Evolutionary conservation across 163 green algal species (phyloP), one percentile per base, ranked within the genome.

Genomic region (Volvox carteri): DNA sequence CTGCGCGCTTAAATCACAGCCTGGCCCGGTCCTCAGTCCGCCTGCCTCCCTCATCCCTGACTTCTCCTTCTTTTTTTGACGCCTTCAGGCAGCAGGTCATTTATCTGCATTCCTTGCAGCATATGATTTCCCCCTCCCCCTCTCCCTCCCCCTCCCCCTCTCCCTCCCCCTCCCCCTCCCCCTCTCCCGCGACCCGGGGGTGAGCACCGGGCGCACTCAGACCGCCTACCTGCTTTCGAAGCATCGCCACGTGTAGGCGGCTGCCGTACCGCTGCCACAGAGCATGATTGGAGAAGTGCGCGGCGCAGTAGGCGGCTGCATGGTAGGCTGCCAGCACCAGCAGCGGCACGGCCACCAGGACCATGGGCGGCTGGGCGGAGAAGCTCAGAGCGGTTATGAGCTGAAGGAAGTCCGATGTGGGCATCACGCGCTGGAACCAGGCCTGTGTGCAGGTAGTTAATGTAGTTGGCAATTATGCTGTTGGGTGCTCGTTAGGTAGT

Each of bases 381-480:
- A 89, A 89, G 68, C 48, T 39, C 50, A 89, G 16, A 16, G 68
- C 50, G 21, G 68, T 62, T 7, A 89, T 46, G 35, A 68, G 42
- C 28, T 58, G 41, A 25, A 76, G 48, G 84, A 89, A 83, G 68
- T 89, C 84, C 30, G 68, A 19, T 35, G 84, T 84, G 70, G 70
- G 84, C 50, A 83, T 76, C 48, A 75, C 84, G 35, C 84, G 68
- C 50, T 89, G 84, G 0, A 89, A 7, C 84, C 84, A 89, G n/a
- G 25, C 84, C 84, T 89, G 84, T 6, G 28, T 25, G 62, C 4
- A 19, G n/a, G 28, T 4, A 41, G 23, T 35, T 8, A 3, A 30
- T 42, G 2, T 21, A 4, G 41, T 78, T 25, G 14, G 33, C 19
- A 78, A 6, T 16, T 4, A 77, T 8, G 68, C n/a, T 48, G n/a